A percentile compares a stretch with the other conserved stretches of the same genome.
Evolutionary conservation across 2,329 filamentous ascomycete genomes (phyloP).

Genomic region (Diaporthe ampelina): DNA sequence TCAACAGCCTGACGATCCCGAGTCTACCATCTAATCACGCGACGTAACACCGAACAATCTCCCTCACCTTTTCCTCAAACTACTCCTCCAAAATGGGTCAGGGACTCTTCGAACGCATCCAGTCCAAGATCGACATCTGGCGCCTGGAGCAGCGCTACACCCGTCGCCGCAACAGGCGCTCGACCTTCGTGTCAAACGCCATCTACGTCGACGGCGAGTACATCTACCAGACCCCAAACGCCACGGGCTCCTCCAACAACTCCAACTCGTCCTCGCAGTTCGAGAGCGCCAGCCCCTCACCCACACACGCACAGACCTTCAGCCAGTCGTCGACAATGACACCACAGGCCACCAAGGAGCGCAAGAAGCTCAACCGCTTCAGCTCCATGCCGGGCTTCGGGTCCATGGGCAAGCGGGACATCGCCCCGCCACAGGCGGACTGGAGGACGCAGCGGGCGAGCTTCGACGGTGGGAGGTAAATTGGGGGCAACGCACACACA

Average conservation of each 20-base stretch:
- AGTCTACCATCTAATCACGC: background rate
- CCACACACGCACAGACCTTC: constrained; percentile 48
- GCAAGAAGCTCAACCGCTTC: constrained; percentile 67
- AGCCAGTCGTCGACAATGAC: constrained; percentile 43
- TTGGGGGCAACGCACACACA: background rate
- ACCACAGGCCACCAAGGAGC: constrained; percentile 52
- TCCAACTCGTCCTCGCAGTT: constrained; percentile 51
- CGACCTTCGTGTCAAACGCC: constrained; percentile 89
- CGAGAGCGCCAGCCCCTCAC: constrained; percentile 55
- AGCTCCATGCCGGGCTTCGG: constrained; percentile 70
- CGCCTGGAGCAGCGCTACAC: constrained; percentile 96
- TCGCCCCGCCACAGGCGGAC: constrained; percentile 51
- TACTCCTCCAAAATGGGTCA: constrained; percentile 56
- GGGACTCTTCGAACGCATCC: constrained; percentile 71
- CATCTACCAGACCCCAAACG: constrained; percentile 78
- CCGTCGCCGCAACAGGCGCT: constrained; percentile 86
- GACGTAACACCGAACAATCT: background rate
- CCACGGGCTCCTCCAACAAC: constrained; percentile 69
- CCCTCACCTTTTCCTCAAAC: background rate
- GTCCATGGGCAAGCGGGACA: constrained; percentile 54
- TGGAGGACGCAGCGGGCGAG: constrained; percentile 56
- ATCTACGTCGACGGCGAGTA: constrained; percentile 97
- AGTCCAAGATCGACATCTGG: constrained; percentile 87
- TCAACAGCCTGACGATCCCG: background rate
- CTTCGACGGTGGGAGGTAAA: constrained; percentile 40